Conservation (phyloP, 768 basidiomycete species). For the Tubosaeta sp. region DNA sequence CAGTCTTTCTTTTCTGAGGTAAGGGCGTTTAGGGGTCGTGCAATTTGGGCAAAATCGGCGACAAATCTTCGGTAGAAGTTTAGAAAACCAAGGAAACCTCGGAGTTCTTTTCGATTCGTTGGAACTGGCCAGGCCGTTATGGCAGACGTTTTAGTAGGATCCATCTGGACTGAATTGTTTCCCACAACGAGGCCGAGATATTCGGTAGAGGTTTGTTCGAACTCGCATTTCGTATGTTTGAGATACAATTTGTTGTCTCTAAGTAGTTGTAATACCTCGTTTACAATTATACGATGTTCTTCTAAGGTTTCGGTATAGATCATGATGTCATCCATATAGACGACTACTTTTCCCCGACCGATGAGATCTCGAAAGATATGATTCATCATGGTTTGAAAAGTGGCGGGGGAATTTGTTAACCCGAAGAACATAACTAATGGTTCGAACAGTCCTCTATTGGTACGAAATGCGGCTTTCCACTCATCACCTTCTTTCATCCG, state of each 20-base stretch:
- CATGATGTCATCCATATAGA: neutral
- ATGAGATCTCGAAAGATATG: neutral
- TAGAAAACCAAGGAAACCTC: neutral
- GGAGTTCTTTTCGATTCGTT: neutral
- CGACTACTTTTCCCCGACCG: neutral
- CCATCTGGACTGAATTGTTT: no score
- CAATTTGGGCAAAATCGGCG: neutral
- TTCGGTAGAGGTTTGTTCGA: neutral
- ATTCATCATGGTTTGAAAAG: neutral
- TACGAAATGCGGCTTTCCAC: neutral
- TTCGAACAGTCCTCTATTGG: neutral
- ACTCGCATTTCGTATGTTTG: neutral
- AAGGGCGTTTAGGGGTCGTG: neutral
- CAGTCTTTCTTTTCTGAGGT: neutral
- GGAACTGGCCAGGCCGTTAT: no score
- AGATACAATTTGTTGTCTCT: neutral
- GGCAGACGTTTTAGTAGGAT: no score
- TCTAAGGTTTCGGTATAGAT: neutral
- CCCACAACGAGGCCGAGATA: neutral
- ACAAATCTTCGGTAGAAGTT: neutral
- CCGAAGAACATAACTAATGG: neutral
- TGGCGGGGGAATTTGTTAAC: neutral
- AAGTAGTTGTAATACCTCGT: neutral
- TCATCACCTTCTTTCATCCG: neutral
- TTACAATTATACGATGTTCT: neutral